Evolutionary conservation across 352 stramenopile genomes (phyloP).

Genomic region (Aphanomyces invadans): DNA sequence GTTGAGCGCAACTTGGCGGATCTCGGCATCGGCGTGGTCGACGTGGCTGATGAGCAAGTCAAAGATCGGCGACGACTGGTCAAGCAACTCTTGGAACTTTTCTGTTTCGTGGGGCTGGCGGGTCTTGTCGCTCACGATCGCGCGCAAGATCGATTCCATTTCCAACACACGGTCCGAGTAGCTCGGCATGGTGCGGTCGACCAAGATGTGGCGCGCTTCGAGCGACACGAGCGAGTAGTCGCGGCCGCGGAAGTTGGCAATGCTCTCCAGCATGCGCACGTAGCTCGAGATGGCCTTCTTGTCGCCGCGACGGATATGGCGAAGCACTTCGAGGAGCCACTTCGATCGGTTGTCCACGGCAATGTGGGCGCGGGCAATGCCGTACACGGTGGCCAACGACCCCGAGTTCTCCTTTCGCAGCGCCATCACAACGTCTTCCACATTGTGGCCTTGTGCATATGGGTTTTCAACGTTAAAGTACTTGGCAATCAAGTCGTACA

Average conservation of each 20-base stretch:
- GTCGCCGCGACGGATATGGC: slow-evolving; percentile 39
- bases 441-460: slow-evolving; percentile 70
- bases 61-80: slow-evolving; percentile 81
- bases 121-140: slow-evolving; percentile 45
- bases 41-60: slow-evolving; percentile 75
- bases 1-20: slow-evolving; percentile 70
- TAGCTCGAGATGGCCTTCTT: slow-evolving; percentile 55
- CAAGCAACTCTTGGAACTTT: slow-evolving; percentile 52
- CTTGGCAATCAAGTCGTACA: slow-evolving; percentile 71
- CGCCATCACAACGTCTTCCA: slow-evolving; percentile 71
- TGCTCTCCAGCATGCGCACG: slow-evolving; percentile 73
- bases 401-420: slow-evolving; percentile 88
- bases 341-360: slow-evolving; percentile 84
- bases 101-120: slow-evolving; percentile 39
- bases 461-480: slow-evolving; percentile 70
- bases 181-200: slow-evolving; percentile 95
- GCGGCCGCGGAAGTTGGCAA: slow-evolving; percentile 84
- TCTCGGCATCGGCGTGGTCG: slow-evolving; percentile 52
- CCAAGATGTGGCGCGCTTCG: slow-evolving; percentile 91
- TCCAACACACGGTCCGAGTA: slow-evolving; percentile 86
- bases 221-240: slow-evolving; percentile 91
- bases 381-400: slow-evolving; percentile 74
- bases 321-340: slow-evolving; percentile 65
- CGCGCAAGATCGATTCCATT: slow-evolving; percentile 61
- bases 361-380: slow-evolving; percentile 88